Conservation (phyloP, 352 stramenopile species). For the Phytophthora vignae region DNA sequence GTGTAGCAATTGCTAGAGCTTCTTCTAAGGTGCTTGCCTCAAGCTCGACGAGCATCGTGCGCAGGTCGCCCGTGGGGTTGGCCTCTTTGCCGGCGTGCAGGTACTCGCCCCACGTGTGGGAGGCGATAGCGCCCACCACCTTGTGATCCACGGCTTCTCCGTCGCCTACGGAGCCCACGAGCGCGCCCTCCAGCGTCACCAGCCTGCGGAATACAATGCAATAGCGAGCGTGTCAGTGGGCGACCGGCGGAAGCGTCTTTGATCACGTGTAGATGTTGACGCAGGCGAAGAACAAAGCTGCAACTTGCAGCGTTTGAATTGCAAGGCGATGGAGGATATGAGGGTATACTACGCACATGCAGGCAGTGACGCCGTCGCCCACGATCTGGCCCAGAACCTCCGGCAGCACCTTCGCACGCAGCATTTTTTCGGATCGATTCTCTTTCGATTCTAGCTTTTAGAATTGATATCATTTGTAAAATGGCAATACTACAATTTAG, state of each 20-base stretch:
- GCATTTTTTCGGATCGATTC: conserved; percentile 46
- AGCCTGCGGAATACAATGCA: conserved; percentile 48
- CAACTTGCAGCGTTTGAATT: conserved; percentile 1
- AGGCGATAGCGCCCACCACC: conserved; percentile 84
- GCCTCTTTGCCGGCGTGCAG: conserved; percentile 79
- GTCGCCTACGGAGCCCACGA: conserved; percentile 79
- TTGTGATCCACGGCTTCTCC: conserved; percentile 77
- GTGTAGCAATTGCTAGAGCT: background rate
- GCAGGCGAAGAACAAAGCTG: conserved; percentile 3
- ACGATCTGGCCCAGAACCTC: conserved; percentile 85
- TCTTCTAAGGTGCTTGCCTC: conserved; percentile 46
- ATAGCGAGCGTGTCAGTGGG: background rate
- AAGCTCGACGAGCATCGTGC: conserved; percentile 77
- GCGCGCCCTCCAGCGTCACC: conserved; percentile 85
- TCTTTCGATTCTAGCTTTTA: background rate
- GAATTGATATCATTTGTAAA: no score
- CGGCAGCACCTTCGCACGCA: conserved; percentile 81
- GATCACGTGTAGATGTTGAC: conserved; percentile 6
- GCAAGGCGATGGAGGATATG: background rate
- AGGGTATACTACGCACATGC: conserved; percentile 62
- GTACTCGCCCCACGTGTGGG: conserved; percentile 88
- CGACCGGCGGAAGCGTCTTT: background rate
- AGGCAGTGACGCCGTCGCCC: conserved; percentile 72
- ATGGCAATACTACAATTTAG: no score
- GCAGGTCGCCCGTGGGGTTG: conserved; percentile 57